phyloP scores from a whole-genome alignment of 2,329 filamentous ascomycete species.

The Coleophoma eucalyptorum region DNA sequence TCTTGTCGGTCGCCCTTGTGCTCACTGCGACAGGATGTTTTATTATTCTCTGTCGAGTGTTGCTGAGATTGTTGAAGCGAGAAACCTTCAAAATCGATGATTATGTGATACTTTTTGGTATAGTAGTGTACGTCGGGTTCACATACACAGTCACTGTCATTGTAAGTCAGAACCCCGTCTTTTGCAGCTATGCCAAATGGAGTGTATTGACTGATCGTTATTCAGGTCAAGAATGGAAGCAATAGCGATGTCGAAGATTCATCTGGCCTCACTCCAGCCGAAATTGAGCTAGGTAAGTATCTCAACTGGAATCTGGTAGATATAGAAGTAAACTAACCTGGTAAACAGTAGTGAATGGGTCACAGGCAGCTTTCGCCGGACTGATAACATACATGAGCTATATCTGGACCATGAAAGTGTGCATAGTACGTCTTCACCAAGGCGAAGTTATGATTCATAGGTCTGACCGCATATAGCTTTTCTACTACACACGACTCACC shows the following conservation, averaged over 20 bases:
- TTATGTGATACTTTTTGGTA: conserved; percentile 14
- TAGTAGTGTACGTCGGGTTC: conserved; percentile 8
- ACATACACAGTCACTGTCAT: conserved; percentile 9
- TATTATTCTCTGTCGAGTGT: conserved; percentile 13
- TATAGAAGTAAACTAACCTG: background rate
- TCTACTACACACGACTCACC: conserved; percentile 16
- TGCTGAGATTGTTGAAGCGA: conserved; percentile 16
- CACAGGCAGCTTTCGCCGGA: conserved; percentile 11
- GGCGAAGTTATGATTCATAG: background rate
- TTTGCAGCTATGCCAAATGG: too few relatives aligned
- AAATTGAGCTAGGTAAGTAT: conserved; percentile 1
- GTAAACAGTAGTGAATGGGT: conserved; percentile 12
- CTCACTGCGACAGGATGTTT: conserved; percentile 12
- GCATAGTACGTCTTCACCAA: conserved; percentile 12
- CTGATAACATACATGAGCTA: conserved; percentile 15
- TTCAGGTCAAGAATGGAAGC: conserved; percentile 13
- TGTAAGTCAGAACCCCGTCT: conserved; percentile 2
- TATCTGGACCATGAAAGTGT: conserved; percentile 20
- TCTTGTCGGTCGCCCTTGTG: conserved; percentile 3
- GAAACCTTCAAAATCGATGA: conserved; percentile 15
- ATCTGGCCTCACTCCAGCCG: background rate
- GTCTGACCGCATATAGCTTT: conserved; percentile 3
- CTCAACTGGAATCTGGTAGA: background rate
- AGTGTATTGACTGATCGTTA: too few relatives aligned
- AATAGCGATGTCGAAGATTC: conserved; percentile 7